Percentiles rank a stretch among this genome's conserved stretches.
phyloP scores from a whole-genome alignment of 257 asterid genomes.

The Gardenia jasminoides region DNA sequence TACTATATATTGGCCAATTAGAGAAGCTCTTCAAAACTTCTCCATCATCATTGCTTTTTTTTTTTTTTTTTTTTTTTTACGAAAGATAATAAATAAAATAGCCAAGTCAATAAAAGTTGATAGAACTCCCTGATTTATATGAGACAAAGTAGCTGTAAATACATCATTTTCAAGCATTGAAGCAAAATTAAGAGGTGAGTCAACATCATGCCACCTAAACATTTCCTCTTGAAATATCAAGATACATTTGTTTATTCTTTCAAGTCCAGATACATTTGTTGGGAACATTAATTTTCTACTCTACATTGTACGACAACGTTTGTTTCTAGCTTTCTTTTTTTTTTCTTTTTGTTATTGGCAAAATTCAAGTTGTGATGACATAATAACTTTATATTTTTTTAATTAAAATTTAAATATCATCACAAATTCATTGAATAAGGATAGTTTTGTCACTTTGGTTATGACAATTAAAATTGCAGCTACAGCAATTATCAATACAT shows the following conservation, averaged over 20 bases:
- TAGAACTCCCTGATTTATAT: background rate
- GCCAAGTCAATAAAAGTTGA: conserved; percentile 6
- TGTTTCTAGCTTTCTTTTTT: too few relatives aligned
- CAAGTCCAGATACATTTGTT: too few relatives aligned
- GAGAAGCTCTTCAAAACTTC: background rate
- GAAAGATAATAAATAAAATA: background rate
- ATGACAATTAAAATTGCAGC: too few relatives aligned
- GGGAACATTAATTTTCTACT: background rate
- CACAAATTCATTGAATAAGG: too few relatives aligned
- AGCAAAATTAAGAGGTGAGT: background rate
- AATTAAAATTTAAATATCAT: too few relatives aligned
- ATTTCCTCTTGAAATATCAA: background rate
- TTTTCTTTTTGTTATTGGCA: too few relatives aligned
- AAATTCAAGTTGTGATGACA: too few relatives aligned
- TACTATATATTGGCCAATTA: background rate
- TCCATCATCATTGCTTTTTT: background rate
- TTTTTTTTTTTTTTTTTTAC: background rate
- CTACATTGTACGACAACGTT: too few relatives aligned
- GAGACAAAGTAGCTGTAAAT: background rate
- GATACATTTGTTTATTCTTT: background rate
- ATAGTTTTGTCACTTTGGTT: too few relatives aligned
- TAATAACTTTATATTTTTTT: too few relatives aligned
- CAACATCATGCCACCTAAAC: conserved; percentile 15
- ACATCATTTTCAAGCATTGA: conserved; percentile 6
- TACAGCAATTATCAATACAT: too few relatives aligned